Percentiles rank a stretch among this genome's conserved stretches.
phyloP scores from a whole-genome alignment of 805 yeast species.

The Kodamaea hsintzibuensis region DNA sequence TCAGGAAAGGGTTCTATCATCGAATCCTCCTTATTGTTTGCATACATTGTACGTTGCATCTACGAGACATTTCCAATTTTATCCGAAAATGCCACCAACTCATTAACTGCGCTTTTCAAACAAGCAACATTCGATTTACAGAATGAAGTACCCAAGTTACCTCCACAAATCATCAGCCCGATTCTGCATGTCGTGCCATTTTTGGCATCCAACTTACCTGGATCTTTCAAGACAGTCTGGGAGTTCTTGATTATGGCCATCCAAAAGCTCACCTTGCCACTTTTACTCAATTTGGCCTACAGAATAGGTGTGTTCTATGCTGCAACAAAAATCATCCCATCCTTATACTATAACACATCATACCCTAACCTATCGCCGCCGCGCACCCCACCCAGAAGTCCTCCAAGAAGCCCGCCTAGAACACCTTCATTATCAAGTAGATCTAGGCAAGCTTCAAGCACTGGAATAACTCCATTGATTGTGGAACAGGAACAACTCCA shows the following conservation, averaged over 20 bases:
- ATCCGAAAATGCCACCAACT: conserved; percentile 49
- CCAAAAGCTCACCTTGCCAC: conserved; percentile 74
- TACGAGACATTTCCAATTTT: conserved; percentile 92
- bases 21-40: conserved; percentile 82
- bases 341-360: conserved; percentile 48
- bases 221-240: conserved; percentile 55
- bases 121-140: conserved; percentile 35
- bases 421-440: conserved; percentile 14
- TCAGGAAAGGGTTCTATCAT: conserved; percentile 86
- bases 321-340: conserved; percentile 92
- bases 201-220: conserved; percentile 53
- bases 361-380: conserved; percentile 38
- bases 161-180: conserved; percentile 31
- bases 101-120: conserved; percentile 32
- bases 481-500: not conserved
- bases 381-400: conserved; percentile 33
- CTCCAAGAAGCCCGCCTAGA: conserved; percentile 12
- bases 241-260: conserved; percentile 52
- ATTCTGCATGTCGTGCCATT: conserved; percentile 39
- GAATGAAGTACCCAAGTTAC: conserved; percentile 37
- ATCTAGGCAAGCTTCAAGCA: conserved; percentile 32
- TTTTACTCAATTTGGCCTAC: conserved; percentile 77
- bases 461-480: not conserved
- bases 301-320: conserved; percentile 85
- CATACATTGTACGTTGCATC: conserved; percentile 88